Evolutionary conservation across 805 yeast genomes (phyloP).

Genomic region (Saccharomycopsis fermentans): DNA sequence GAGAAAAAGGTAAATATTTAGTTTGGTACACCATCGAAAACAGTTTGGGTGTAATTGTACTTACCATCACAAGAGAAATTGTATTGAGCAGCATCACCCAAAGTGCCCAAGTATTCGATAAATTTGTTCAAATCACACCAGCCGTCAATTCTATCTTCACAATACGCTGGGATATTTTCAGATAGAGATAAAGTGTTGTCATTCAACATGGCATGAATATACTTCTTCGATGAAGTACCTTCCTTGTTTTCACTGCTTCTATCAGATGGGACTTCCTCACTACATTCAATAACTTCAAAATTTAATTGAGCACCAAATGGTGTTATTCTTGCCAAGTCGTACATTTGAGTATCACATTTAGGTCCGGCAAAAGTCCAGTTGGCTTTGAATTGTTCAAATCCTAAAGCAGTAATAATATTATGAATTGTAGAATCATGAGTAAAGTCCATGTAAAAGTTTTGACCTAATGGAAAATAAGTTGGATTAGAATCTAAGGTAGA

Average conservation of each 20-base stretch:
- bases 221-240: slow-evolving; percentile 5
- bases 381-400: slow-evolving; percentile 28
- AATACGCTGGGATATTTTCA: slow-evolving; percentile 16
- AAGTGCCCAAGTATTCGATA: slow-evolving; percentile 14
- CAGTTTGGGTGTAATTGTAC: slow-evolving; percentile 8
- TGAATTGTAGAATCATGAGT: slow-evolving; percentile 66
- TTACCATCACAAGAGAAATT: slow-evolving; percentile 10
- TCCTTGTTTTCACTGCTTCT: slow-evolving; percentile 3
- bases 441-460: slow-evolving; percentile 55
- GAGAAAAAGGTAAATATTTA: background rate
- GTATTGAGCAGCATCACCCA: slow-evolving; percentile 11
- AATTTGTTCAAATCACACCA: slow-evolving; percentile 19
- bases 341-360: slow-evolving; percentile 4
- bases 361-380: slow-evolving; percentile 14
- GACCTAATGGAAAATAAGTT: slow-evolving; percentile 31
- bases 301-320: slow-evolving; percentile 18
- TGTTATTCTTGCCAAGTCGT: slow-evolving; percentile 14
- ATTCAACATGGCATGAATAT: slow-evolving; percentile 16
- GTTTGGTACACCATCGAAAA: slow-evolving; percentile 14
- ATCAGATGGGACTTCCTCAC: slow-evolving; percentile 16
- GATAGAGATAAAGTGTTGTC: slow-evolving; percentile 16
- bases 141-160: slow-evolving; percentile 19
- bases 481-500: slow-evolving; percentile 26
- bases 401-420: slow-evolving; percentile 54
- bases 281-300: slow-evolving; percentile 18